Evolutionary conservation across 257 asterid species (phyloP), one percentile per base, ranked within the genome.

Genomic region (Solanum clarkiae): DNA sequence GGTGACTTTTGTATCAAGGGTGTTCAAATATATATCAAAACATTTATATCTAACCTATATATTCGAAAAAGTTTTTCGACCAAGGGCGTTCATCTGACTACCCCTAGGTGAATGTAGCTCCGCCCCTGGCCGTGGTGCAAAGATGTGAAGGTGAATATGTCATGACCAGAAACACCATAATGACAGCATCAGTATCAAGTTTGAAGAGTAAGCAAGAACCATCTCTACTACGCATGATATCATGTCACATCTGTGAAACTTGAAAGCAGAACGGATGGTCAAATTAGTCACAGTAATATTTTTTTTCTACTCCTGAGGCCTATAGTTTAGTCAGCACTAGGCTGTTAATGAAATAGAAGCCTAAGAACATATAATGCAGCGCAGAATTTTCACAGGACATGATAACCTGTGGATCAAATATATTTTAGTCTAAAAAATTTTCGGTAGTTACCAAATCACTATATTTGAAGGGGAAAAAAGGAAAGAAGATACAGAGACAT

Each of bases 381-480:
- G 88, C 84, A 32, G 81, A 69, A 55, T 81, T 63, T 55, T 63
- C 18, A 62, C 80, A 75, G 79, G 66, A 86, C 90, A 88, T 84
- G 83, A 80, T 45, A 72, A 11, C 18, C 45, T 11, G 18, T n/a
- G 80, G 17, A 71, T 71, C 54, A 42, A 0, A 42, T 18, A 42
- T 8, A 5, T 70, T 72, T 74, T 47, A 74, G 59, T 24, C 81
- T 47, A 74, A 49, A 74, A 49, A 0, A 20, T 75, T 22, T 47
- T 13, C 22, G 56, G 36, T 47, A 13, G 17, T 26, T 26, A 51
- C 63, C 44, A 26, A 49, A 24, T 77, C 44, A 62, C 68, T 49
- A 60, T 65, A 57, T 65, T 69, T 56, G 63, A 84, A 81, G 57
- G 59, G 45, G 81, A 1, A 54, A 66, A 84, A 84, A 47, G 29